These are phyloP conservation scores for Amylostereum chailletii DNA, from an alignment of 1,284 basidiomycete genomes.

Conservation along the genomic window DNA sequence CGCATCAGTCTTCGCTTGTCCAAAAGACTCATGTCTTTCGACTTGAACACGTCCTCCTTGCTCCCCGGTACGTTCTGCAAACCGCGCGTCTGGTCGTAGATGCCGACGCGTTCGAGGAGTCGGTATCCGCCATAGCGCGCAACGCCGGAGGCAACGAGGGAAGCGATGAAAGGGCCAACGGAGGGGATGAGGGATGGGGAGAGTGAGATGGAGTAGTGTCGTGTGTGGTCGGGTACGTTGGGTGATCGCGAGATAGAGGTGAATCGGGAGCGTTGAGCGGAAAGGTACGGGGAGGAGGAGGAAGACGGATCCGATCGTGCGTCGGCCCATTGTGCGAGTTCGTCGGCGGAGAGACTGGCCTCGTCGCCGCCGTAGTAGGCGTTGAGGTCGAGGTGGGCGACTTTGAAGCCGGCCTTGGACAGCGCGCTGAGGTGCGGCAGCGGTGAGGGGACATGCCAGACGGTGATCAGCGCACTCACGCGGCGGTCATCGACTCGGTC, in stretches of 20 bases:
- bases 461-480: constrained; percentile 45
- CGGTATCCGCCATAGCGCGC: constrained; percentile 87
- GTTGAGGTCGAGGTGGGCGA: constrained; percentile 84
- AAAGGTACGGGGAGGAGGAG: constrained; percentile 15
- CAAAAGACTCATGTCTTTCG: constrained; percentile 65
- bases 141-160: constrained; percentile 80
- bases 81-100: constrained; percentile 39
- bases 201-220: constrained; percentile 83
- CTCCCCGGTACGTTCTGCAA: constrained; percentile 75
- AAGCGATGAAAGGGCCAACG: constrained; percentile 71
- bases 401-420: constrained; percentile 77
- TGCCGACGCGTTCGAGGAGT: constrained; percentile 68
- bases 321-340: constrained; percentile 67
- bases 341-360: constrained; percentile 77
- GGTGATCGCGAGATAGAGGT: constrained; percentile 34
- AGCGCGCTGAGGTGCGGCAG: constrained; percentile 51
- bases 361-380: constrained; percentile 81
- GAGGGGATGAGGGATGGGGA: constrained; percentile 79
- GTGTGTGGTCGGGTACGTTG: constrained; percentile 41
- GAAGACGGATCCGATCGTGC: constrained; percentile 9
- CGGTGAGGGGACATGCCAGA: no score
- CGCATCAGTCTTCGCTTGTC: constrained; percentile 94
- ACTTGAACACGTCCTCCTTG: constrained; percentile 94
- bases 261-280: constrained; percentile 22
- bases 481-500: constrained; percentile 79